Evolutionary conservation across 2,329 filamentous ascomycete genomes (phyloP).

Genomic region (Aspergillus terreus): DNA sequence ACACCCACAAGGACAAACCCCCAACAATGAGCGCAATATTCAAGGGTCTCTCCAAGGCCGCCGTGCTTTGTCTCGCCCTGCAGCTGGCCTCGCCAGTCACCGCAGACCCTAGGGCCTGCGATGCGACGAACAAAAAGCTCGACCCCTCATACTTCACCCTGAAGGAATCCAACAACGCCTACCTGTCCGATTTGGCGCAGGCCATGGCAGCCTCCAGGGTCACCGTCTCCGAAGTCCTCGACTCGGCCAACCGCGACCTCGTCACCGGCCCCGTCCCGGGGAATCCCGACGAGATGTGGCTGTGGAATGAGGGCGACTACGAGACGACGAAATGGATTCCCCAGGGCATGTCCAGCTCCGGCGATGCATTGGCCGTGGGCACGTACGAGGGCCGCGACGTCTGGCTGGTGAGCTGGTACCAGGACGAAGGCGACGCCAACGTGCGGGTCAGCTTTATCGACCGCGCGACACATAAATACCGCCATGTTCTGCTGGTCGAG

Average conservation of each 20-base stretch:
- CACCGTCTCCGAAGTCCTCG: constrained; percentile 13
- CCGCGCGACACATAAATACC: constrained; percentile 25
- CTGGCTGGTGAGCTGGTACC: constrained; percentile 35
- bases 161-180: background rate
- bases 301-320: constrained; percentile 26
- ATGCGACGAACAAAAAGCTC: too few species aligned
- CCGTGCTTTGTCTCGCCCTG: too few species aligned
- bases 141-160: background rate
- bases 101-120: background rate
- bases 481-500: constrained; percentile 34
- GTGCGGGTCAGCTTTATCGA: constrained; percentile 32
- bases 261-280: constrained; percentile 4
- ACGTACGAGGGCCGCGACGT: constrained; percentile 29
- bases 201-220: constrained; percentile 9
- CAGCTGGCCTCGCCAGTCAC: background rate
- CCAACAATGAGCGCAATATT: background rate
- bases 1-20: too few species aligned
- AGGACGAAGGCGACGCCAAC: constrained; percentile 22
- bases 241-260: constrained; percentile 14
- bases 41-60: too few species aligned
- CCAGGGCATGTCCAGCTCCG: constrained; percentile 33
- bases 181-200: constrained; percentile 7
- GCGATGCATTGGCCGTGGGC: constrained; percentile 28
- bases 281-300: constrained; percentile 12
- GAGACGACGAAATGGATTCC: constrained; percentile 33